phyloP scores from a whole-genome alignment of 1,139 yeast species.

The Candida sanyaensis region DNA sequence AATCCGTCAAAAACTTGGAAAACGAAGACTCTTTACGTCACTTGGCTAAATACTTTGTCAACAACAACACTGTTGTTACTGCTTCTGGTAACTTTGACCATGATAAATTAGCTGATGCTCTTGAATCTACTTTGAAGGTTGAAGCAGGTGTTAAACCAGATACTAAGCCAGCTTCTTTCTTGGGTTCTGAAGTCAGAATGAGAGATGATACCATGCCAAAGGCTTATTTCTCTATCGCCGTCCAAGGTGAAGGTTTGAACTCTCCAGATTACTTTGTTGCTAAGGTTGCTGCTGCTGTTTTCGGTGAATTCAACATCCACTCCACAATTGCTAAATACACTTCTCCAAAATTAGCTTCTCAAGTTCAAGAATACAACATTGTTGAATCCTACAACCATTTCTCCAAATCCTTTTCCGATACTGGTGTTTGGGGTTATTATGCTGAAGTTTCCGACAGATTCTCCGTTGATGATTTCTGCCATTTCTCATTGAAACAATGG shows the following conservation, averaged over 20 bases:
- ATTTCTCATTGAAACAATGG: constrained; percentile 83
- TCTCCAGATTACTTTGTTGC: constrained; percentile 71
- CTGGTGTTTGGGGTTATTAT: constrained; percentile 83
- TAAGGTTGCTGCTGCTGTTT: constrained; percentile 71
- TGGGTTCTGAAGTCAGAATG: constrained; percentile 84
- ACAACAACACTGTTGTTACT: constrained; percentile 67
- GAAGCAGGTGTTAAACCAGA: constrained; percentile 59
- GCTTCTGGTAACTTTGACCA: constrained; percentile 75
- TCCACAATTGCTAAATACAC: constrained; percentile 64
- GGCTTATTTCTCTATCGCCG: constrained; percentile 77
- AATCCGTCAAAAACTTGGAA: constrained; percentile 59
- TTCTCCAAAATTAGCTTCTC: constrained; percentile 83
- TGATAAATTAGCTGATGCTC: constrained; percentile 64
- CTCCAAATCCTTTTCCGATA: constrained; percentile 69
- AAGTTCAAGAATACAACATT: constrained; percentile 70
- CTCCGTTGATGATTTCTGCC: constrained; percentile 71
- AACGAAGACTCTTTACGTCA: constrained; percentile 58
- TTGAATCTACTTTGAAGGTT: constrained; percentile 51
- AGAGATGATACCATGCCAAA: constrained; percentile 85
- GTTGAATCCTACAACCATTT: constrained; percentile 73
- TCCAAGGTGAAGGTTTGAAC: constrained; percentile 62
- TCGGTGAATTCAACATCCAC: constrained; percentile 58
- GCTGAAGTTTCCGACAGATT: constrained; percentile 61
- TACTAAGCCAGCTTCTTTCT: constrained; percentile 57
- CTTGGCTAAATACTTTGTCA: constrained; percentile 56